Evolutionary conservation across 2,329 filamentous ascomycete species (phyloP), one percentile per base, ranked within the genome.

Genomic region (Chaetomiaceae sp.): DNA sequence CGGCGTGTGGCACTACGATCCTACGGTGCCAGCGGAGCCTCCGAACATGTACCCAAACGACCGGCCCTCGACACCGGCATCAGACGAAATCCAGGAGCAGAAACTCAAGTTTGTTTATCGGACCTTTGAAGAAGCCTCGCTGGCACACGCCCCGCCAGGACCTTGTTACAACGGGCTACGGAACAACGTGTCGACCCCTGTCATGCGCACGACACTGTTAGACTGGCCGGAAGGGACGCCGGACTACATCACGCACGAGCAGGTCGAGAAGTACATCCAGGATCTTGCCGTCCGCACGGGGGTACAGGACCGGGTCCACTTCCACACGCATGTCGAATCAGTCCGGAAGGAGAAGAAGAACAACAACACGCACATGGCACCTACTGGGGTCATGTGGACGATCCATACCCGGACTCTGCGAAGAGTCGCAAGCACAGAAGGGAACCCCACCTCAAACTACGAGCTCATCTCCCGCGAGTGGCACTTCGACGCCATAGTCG

Each of bases 181-280:
- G 61, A 89, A 86, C 31, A 93, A 92, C 60, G 85, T 91, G 3
- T 85, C 87, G 0, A 82, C 84, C n/a, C 73, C 64, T 19, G 59
- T 76, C 3, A 70, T 77, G 66, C 63, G 66, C 37, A 74, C 67
- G 50, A 68, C 65, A 8, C 63, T 77, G 2, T 63, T 67, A 3
- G 55, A 61, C 0, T 88, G 84, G 77, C 80, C 82, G 0, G 65
- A 73, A 5, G 78, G 76, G 1, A 86, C 81, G 0, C 74, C 75
- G 2, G 77, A 81, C 14, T 79, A 79, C 53, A 77, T 84, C 4
- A 74, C 68, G 2, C 84, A 86, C 52, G 60, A 66, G 14, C 70
- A 76, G 0, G 66, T 87, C 8, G 75, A 76, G 30, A 67, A 75
- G 2, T 87, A 87, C 58, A 76, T 87, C 4, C 77, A 83, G 53